Conservation (phyloP, 768 basidiomycete species). For the Rhodocollybia butyracea region DNA sequence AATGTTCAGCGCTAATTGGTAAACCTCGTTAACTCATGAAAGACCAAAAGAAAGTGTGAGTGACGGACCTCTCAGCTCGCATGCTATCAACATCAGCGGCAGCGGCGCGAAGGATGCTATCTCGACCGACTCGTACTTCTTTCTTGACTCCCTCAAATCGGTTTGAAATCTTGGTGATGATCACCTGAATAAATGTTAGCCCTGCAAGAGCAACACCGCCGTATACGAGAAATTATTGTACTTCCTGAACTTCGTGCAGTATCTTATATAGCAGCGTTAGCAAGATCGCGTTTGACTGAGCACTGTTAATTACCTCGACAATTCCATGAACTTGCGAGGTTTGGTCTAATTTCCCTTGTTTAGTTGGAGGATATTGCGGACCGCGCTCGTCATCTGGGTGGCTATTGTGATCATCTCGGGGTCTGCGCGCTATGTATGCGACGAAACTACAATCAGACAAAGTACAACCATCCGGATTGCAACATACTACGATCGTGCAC, state of each 20-base stretch:
- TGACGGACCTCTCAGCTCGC: conserved; percentile 38
- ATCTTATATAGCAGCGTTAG: too few relatives aligned
- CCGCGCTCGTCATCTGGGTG: not conserved
- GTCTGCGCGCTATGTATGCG: not conserved
- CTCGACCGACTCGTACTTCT: conserved; percentile 41
- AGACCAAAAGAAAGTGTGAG: not conserved
- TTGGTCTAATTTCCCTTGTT: not conserved
- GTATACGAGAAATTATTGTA: conserved; percentile 12
- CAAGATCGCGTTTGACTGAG: too few relatives aligned
- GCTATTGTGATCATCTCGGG: not conserved
- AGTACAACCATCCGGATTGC: not conserved
- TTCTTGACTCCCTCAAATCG: conserved; percentile 46
- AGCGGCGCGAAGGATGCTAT: conserved; percentile 44
- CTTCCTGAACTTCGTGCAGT: conserved; percentile 48
- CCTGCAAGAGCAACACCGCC: not conserved
- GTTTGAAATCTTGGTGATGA: conserved; percentile 42
- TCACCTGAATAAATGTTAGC: conserved; percentile 31
- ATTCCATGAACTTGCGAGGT: not conserved
- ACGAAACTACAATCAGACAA: not conserved
- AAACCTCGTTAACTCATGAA: too few relatives aligned
- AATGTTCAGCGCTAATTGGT: conserved; percentile 25
- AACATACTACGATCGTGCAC: not conserved
- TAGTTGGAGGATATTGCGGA: not conserved
- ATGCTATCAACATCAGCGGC: conserved; percentile 42
- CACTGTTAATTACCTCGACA: not conserved